Evolutionary conservation across 2,329 filamentous ascomycete genomes (phyloP).

Genomic region (Ramularia endophylla): DNA sequence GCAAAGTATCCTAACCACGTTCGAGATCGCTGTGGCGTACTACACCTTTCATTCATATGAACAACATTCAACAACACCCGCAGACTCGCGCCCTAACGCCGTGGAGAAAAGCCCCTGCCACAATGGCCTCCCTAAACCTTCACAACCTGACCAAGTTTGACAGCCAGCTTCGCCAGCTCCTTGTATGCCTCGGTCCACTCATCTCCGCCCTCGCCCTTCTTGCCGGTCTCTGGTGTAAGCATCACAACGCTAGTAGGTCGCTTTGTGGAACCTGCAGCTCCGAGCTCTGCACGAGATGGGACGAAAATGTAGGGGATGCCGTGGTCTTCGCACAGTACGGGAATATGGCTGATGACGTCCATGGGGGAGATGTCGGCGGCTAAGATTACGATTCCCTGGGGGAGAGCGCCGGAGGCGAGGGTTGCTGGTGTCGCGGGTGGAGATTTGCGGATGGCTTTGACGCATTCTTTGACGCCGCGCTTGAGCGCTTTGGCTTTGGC

Average conservation of each 20-base stretch:
- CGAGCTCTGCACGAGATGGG: slow-evolving; percentile 83
- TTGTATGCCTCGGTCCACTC: slow-evolving; percentile 54
- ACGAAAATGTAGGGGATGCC: slow-evolving; percentile 97
- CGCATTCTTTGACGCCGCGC: slow-evolving; percentile 97
- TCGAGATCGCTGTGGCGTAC: too few relatives aligned
- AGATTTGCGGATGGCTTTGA: slow-evolving; percentile 96
- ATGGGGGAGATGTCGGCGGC: slow-evolving; percentile 96
- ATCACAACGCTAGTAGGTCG: slow-evolving; percentile 94
- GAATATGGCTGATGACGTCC: slow-evolving; percentile 98
- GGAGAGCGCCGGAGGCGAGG: slow-evolving; percentile 42
- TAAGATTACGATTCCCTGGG: slow-evolving; percentile 75
- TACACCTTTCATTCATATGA: too few relatives aligned
- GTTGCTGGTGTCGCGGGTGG: slow-evolving; percentile 60
- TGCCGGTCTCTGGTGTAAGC: slow-evolving; percentile 52
- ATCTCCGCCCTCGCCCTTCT: slow-evolving; percentile 45
- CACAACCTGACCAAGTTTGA: slow-evolving; percentile 53
- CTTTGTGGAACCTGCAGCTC: slow-evolving; percentile 91
- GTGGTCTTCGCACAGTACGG: slow-evolving; percentile 97
- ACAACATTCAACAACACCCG: too few relatives aligned
- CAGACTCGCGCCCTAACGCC: too few relatives aligned
- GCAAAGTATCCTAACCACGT: too few relatives aligned
- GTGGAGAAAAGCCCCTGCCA: too few relatives aligned
- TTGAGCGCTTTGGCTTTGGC: slow-evolving; percentile 94
- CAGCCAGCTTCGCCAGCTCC: slow-evolving; percentile 54
- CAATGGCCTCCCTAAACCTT: slow-evolving; percentile 38